Percentiles rank a stretch among this genome's conserved stretches.
These are phyloP conservation scores for Lophium mytilinum DNA, from an alignment of 495 filamentous ascomycete species.

Conservation along the genomic window DNA sequence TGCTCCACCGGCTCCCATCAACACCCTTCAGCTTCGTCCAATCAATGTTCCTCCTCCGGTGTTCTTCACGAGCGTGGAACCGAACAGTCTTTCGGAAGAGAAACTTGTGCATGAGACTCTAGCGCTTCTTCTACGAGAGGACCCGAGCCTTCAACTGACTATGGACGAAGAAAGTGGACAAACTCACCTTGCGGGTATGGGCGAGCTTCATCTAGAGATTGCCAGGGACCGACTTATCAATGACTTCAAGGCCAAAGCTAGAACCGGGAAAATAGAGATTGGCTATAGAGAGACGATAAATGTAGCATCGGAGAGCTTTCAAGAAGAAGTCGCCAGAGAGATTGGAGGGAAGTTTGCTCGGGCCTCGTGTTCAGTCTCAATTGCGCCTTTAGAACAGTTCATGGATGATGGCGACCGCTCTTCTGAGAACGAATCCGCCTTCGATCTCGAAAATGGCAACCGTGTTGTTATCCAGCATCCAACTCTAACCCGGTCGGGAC, in stretches of 20 bases:
- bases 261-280: slow-evolving; percentile 91
- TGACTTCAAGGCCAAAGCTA: slow-evolving; percentile 80
- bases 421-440: slow-evolving; percentile 52
- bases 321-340: slow-evolving; percentile 62
- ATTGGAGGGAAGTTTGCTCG: slow-evolving; percentile 71
- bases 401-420: not conserved
- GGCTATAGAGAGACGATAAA: slow-evolving; percentile 80
- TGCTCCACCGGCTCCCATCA: slow-evolving; percentile 59
- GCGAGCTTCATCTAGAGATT: slow-evolving; percentile 95
- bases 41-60: slow-evolving; percentile 89
- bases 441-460: slow-evolving; percentile 35
- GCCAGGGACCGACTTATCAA: slow-evolving; percentile 78
- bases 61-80: slow-evolving; percentile 89
- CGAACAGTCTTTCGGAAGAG: slow-evolving; percentile 66
- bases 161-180: slow-evolving; percentile 87
- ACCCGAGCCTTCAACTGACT: slow-evolving; percentile 82
- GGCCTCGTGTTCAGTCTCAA: slow-evolving; percentile 61
- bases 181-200: slow-evolving; percentile 92
- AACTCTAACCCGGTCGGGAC: slow-evolving; percentile 22
- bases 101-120: slow-evolving; percentile 72
- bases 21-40: slow-evolving; percentile 73
- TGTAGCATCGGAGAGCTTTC: slow-evolving; percentile 43
- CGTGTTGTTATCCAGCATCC: slow-evolving; percentile 34
- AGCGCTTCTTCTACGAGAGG: slow-evolving; percentile 73
- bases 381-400: slow-evolving; percentile 51